Percentiles rank a stretch among this genome's conserved stretches.
These are phyloP conservation scores for Balakata baccata DNA, from an alignment of 345 rosid species.

Conservation along the genomic window DNA sequence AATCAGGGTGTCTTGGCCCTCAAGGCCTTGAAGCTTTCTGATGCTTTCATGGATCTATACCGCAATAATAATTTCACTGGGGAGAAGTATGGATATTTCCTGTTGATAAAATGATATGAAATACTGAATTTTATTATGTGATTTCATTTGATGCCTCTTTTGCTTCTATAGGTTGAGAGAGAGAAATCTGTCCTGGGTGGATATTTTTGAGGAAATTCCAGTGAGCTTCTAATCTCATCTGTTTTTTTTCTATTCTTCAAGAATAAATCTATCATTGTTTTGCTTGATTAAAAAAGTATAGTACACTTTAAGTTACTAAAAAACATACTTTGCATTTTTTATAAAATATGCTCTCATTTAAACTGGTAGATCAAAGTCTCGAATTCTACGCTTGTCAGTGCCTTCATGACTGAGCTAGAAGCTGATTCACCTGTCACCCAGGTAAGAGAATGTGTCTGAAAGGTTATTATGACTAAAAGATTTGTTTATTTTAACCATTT, in stretches of 20 bases:
- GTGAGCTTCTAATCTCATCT: slow-evolving; percentile 47
- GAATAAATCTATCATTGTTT: neutral
- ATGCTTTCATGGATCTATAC: slow-evolving; percentile 93
- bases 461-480: neutral
- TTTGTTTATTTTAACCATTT: neutral
- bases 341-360: neutral
- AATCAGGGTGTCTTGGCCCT: slow-evolving; percentile 85
- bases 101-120: slow-evolving; percentile 5
- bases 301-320: neutral
- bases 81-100: slow-evolving; percentile 65
- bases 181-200: slow-evolving; percentile 97
- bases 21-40: slow-evolving; percentile 97
- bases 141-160: slow-evolving; percentile 5
- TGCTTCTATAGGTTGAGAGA: slow-evolving; percentile 74
- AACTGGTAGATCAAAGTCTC: slow-evolving; percentile 82
- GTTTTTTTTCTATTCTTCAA: neutral
- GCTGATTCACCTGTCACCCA: slow-evolving; percentile 82
- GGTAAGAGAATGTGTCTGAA: slow-evolving; percentile 36
- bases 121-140: slow-evolving; percentile 8
- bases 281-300: neutral
- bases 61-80: slow-evolving; percentile 78
- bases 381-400: slow-evolving; percentile 95
- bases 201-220: slow-evolving; percentile 97
- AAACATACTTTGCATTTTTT: neutral
- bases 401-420: slow-evolving; percentile 96